A percentile compares a stretch with the other conserved stretches of the same genome.
Conservation (phyloP, 2,329 filamentous ascomycete species). For the Aspergillus ustus region DNA sequence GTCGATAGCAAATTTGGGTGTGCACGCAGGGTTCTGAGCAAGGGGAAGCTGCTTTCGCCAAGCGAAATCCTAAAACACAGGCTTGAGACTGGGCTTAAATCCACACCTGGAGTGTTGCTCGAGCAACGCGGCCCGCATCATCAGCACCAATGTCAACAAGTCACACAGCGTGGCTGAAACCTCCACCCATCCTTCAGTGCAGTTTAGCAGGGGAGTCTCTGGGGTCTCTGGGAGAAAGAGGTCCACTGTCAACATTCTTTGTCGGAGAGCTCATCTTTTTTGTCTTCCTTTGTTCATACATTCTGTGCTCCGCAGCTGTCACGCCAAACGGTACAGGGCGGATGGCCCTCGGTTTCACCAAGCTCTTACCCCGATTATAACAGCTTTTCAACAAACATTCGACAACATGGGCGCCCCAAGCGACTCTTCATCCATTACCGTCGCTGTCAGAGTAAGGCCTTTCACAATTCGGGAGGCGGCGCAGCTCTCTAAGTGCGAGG, state of each 20-base stretch:
- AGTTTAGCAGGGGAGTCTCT: conserved; percentile 22
- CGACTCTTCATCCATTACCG: conserved; percentile 56
- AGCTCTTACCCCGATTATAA: conserved; percentile 17
- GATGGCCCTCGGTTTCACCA: conserved; percentile 24
- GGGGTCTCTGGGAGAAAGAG: conserved; percentile 22
- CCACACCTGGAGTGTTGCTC: conserved; percentile 35
- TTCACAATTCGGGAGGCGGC: conserved; percentile 91
- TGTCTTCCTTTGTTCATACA: conserved; percentile 21
- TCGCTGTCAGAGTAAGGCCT: conserved; percentile 65
- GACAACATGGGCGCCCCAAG: conserved; percentile 47
- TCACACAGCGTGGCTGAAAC: conserved; percentile 22
- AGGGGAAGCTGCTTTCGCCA: not conserved
- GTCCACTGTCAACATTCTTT: conserved; percentile 39
- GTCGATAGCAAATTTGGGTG: not conserved
- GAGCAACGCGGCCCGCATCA: conserved; percentile 38
- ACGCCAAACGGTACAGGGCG: conserved; percentile 27
- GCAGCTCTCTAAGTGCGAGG: conserved; percentile 76
- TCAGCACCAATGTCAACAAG: conserved; percentile 32
- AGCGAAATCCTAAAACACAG: conserved; percentile 15
- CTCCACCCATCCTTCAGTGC: conserved; percentile 20
- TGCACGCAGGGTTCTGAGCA: not conserved
- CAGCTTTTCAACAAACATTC: conserved; percentile 16
- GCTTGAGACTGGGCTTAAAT: conserved; percentile 13
- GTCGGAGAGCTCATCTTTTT: conserved; percentile 14
- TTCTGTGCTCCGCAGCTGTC: conserved; percentile 17